phyloP scores from a whole-genome alignment of 2,329 filamentous ascomycete species.

The Beauveria australis region DNA sequence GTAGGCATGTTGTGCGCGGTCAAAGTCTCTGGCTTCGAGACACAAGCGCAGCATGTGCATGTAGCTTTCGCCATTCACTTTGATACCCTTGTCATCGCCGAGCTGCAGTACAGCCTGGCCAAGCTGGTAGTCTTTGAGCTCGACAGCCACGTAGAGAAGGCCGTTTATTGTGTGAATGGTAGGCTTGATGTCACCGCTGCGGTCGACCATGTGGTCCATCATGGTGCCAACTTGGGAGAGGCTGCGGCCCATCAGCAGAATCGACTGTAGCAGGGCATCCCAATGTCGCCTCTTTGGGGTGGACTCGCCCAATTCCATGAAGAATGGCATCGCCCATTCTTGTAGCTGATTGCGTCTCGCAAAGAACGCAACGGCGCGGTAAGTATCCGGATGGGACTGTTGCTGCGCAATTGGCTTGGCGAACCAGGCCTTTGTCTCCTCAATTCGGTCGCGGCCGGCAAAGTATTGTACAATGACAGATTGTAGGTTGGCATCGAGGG shows the following conservation, averaged over 20 bases:
- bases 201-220: slow-evolving; percentile 66
- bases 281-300: slow-evolving; percentile 49
- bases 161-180: slow-evolving; percentile 68
- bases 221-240: slow-evolving; percentile 40
- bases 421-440: slow-evolving; percentile 63
- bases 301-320: slow-evolving; percentile 42
- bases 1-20: slow-evolving; percentile 60
- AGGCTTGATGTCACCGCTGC: slow-evolving; percentile 43
- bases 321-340: slow-evolving; percentile 54
- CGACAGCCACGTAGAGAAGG: slow-evolving; percentile 64
- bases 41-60: slow-evolving; percentile 70
- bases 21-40: slow-evolving; percentile 63
- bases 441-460: slow-evolving; percentile 45
- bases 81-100: slow-evolving; percentile 55
- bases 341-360: slow-evolving; percentile 50
- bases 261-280: slow-evolving; percentile 68
- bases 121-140: slow-evolving; percentile 59
- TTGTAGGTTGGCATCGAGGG: slow-evolving; percentile 39
- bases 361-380: slow-evolving; percentile 33
- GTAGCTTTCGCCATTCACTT: slow-evolving; percentile 61
- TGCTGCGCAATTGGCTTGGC: slow-evolving; percentile 37
- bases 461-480: slow-evolving; percentile 55
- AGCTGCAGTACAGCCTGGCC: slow-evolving; percentile 67
- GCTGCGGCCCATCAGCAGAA: slow-evolving; percentile 58
- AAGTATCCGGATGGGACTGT: slow-evolving; percentile 17